phyloP scores from a whole-genome alignment of 768 basidiomycete genomes.

The Suillus plorans region DNA sequence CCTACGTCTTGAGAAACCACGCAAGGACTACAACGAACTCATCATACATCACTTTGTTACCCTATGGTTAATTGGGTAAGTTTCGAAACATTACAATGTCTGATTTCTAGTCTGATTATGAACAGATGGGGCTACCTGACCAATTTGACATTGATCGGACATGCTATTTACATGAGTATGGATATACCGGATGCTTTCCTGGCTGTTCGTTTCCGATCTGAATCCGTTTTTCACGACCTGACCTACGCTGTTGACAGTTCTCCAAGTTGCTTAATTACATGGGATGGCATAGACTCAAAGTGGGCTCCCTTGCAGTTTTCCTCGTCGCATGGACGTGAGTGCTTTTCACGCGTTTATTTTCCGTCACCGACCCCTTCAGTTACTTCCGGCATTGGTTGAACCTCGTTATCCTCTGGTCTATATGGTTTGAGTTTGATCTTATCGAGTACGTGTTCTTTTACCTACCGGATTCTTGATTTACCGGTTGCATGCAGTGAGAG shows the following conservation, averaged over 20 bases:
- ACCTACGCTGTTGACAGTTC: conserved; percentile 42
- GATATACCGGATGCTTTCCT: conserved; percentile 91
- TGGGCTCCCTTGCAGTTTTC: conserved; percentile 63
- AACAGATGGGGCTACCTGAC: conserved; percentile 81
- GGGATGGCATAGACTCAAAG: conserved; percentile 60
- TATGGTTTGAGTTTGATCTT: conserved; percentile 75
- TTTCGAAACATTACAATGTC: conserved; percentile 8
- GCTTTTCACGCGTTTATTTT: background rate
- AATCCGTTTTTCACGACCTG: background rate
- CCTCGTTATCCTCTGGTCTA: conserved; percentile 81
- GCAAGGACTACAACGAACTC: conserved; percentile 87
- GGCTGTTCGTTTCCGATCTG: conserved; percentile 51
- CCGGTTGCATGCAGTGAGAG: conserved; percentile 40
- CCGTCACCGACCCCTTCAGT: conserved; percentile 36
- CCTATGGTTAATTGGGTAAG: conserved; percentile 88
- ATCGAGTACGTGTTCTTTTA: conserved; percentile 59
- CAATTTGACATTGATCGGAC: conserved; percentile 86
- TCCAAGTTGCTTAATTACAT: conserved; percentile 91
- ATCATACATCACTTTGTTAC: conserved; percentile 92
- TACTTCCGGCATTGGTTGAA: conserved; percentile 96
- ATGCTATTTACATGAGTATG: conserved; percentile 94
- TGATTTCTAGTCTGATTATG: conserved; percentile 5
- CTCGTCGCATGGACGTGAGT: conserved; percentile 80
- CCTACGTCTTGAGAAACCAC: conserved; percentile 87
- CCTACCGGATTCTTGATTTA: conserved; percentile 2